A percentile compares a stretch with the other conserved stretches of the same genome.
phyloP scores from a whole-genome alignment of 2,329 filamentous ascomycete species.

The Zasmidium cellare region DNA sequence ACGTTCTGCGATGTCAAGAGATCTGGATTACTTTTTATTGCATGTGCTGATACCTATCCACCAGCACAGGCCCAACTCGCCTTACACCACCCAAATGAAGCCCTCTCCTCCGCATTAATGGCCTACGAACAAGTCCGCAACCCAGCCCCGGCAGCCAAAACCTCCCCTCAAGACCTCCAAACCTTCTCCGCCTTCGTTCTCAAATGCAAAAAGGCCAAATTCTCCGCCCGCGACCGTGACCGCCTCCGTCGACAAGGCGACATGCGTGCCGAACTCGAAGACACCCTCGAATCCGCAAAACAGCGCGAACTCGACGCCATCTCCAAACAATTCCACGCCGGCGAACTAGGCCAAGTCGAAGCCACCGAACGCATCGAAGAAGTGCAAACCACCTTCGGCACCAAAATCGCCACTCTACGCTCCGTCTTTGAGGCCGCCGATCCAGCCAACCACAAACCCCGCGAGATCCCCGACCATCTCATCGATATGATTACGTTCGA shows the following conservation, averaged over 20 bases:
- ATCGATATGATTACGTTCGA: constrained; percentile 61
- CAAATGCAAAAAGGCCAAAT: constrained; percentile 79
- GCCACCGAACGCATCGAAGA: constrained; percentile 50
- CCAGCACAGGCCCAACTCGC: constrained; percentile 75
- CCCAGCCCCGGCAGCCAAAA: constrained; percentile 60
- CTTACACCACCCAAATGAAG: constrained; percentile 70
- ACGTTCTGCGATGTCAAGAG: too few species aligned
- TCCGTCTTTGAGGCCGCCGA: constrained; percentile 50
- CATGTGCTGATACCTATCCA: not conserved
- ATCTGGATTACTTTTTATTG: too few species aligned
- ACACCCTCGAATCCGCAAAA: constrained; percentile 51
- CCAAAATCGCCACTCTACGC: constrained; percentile 46
- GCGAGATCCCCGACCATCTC: constrained; percentile 72
- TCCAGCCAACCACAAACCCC: constrained; percentile 43
- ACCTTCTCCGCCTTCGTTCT: constrained; percentile 70
- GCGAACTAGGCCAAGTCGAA: constrained; percentile 45
- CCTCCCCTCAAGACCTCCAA: constrained; percentile 33
- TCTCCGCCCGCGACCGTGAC: constrained; percentile 71
- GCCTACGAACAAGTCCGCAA: constrained; percentile 62
- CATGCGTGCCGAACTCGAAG: constrained; percentile 62
- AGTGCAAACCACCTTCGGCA: constrained; percentile 41
- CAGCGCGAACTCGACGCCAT: constrained; percentile 42
- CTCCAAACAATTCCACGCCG: constrained; percentile 30
- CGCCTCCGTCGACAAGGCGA: constrained; percentile 57
- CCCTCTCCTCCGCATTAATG: constrained; percentile 65